Evolutionary conservation across 495 filamentous ascomycete genomes (phyloP).

Genomic region (Cetradonia linearis): DNA sequence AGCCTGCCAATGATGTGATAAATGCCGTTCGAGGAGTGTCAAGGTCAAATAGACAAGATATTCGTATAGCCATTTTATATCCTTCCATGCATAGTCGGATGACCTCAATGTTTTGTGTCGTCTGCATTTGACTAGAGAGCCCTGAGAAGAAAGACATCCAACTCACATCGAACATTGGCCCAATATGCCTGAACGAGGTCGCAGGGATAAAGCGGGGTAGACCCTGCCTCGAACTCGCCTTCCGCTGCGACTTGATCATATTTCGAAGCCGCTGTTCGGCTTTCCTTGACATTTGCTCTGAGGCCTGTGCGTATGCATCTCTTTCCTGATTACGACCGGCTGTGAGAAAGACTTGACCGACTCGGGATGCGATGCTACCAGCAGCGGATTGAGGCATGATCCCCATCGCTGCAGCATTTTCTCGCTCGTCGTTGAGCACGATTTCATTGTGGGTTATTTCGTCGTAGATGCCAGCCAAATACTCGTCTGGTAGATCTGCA

Average conservation of each 20-base stretch:
- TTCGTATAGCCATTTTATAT: constrained; percentile 81
- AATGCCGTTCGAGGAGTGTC: constrained; percentile 87
- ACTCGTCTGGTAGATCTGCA: constrained; percentile 86
- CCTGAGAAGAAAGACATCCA: constrained; percentile 99
- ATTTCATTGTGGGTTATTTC: constrained; percentile 91
- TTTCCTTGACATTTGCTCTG: constrained; percentile 85
- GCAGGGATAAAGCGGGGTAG: constrained; percentile 78
- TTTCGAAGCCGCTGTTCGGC: constrained; percentile 86
- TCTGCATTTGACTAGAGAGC: constrained; percentile 81
- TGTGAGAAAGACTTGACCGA: constrained; percentile 81
- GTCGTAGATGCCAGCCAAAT: constrained; percentile 78
- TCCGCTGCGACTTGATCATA: constrained; percentile 74
- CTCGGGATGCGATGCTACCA: constrained; percentile 68
- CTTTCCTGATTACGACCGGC: constrained; percentile 85
- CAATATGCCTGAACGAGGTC: constrained; percentile 85
- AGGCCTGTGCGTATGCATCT: constrained; percentile 88
- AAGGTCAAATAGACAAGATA: constrained; percentile 87
- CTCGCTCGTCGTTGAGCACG: constrained; percentile 82
- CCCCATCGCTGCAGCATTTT: constrained; percentile 67
- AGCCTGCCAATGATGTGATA: constrained; percentile 83
- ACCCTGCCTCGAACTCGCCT: constrained; percentile 56
- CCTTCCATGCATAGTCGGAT: constrained; percentile 90
- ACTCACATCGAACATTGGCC: constrained; percentile 97
- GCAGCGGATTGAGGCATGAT: constrained; percentile 47
- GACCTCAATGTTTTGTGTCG: constrained; percentile 80